Percentiles rank a stretch among this genome's conserved stretches.
phyloP scores from a whole-genome alignment of 129 eudicot genomes.

The Tanacetum coccineum region DNA sequence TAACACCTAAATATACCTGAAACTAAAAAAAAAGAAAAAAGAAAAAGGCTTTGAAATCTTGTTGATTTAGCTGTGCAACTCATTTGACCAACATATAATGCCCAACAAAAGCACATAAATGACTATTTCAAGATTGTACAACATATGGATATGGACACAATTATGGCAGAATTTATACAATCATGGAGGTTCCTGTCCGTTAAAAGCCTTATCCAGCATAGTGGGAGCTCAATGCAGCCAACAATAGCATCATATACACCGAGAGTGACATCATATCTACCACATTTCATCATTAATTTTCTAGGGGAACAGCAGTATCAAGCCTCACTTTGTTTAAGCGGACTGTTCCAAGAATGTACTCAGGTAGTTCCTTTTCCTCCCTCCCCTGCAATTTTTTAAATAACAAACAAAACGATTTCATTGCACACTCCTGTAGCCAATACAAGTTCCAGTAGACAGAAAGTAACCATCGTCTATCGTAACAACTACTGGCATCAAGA shows the following conservation, averaged over 20 bases:
- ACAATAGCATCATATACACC: constrained; percentile 21
- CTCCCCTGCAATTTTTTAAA: constrained; percentile 50
- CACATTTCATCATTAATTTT: constrained; percentile 29
- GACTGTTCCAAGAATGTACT: constrained; percentile 88
- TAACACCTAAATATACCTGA: too few species aligned
- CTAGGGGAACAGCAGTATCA: constrained; percentile 68
- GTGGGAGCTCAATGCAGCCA: constrained; percentile 7
- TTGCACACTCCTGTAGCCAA: background rate
- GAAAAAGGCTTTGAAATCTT: background rate
- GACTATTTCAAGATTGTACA: constrained; percentile 15
- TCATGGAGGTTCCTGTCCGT: background rate
- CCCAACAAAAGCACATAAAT: constrained; percentile 1
- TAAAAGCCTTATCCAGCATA: constrained; percentile 9
- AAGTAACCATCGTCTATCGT: background rate
- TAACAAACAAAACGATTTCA: background rate
- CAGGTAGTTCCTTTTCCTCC: constrained; percentile 83
- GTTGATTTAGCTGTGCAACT: background rate
- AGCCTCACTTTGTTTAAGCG: constrained; percentile 58
- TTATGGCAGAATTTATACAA: background rate
- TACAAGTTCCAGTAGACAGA: too few species aligned
- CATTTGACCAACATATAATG: background rate
- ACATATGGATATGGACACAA: background rate
- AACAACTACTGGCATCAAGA: background rate
- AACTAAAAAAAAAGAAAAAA: too few species aligned
- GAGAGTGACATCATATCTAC: constrained; percentile 8